A percentile compares a stretch with the other conserved stretches of the same genome.
Conservation (phyloP, 371 early-diverging fungal species). For the Haplosporangium sp. region DNA sequence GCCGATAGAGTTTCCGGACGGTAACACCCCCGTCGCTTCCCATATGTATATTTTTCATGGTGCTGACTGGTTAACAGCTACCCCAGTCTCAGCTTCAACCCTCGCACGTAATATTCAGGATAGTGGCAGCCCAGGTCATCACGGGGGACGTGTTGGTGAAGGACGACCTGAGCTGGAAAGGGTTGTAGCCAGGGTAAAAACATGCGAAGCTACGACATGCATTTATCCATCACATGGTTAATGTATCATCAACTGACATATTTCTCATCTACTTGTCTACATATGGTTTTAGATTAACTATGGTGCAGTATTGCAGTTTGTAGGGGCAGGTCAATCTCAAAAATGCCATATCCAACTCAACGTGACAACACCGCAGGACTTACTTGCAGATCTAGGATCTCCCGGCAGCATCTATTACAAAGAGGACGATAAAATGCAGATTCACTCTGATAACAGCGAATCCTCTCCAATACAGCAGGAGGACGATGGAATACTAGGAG, state of each 20-base stretch:
- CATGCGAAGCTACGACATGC: neutral
- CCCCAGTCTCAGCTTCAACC: constrained; percentile 59
- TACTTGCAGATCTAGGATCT: constrained; percentile 76
- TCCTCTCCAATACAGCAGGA: constrained; percentile 26
- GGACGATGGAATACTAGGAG: constrained; percentile 35
- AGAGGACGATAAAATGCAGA: constrained; percentile 81
- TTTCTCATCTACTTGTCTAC: too few species aligned
- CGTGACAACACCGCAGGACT: constrained; percentile 73
- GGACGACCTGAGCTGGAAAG: constrained; percentile 60
- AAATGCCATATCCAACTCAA: constrained; percentile 59
- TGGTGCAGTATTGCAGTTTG: constrained; percentile 43
- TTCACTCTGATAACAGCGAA: constrained; percentile 62
- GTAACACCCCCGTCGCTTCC: constrained; percentile 79
- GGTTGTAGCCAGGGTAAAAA: constrained; percentile 63
- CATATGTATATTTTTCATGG: constrained; percentile 71
- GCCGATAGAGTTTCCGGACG: constrained; percentile 80
- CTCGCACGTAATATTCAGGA: constrained; percentile 38
- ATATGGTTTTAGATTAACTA: constrained; percentile 25
- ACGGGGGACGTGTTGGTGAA: constrained; percentile 47
- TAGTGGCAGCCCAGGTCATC: constrained; percentile 24
- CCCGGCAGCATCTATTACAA: constrained; percentile 74
- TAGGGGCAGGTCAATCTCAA: constrained; percentile 28
- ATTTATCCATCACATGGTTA: neutral
- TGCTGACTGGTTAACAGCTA: constrained; percentile 64
- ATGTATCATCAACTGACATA: too few species aligned